Evolutionary conservation across 2,329 filamentous ascomycete genomes (phyloP).

Genomic region (Aspergillus aculeatinus): DNA sequence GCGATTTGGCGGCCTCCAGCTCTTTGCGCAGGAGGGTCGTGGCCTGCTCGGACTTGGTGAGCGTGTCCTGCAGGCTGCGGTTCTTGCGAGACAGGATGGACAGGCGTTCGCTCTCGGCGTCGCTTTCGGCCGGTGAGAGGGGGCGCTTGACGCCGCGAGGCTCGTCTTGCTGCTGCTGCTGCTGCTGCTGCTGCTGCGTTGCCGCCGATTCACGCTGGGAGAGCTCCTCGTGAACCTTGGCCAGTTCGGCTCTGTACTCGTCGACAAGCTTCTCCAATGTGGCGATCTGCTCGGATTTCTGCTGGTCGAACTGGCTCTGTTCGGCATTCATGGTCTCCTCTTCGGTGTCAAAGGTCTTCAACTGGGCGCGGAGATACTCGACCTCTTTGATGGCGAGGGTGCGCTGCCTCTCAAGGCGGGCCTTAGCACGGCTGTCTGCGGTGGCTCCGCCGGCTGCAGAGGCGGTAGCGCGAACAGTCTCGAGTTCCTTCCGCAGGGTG

Average conservation of each 20-base stretch:
- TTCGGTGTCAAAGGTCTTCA: slow-evolving; percentile 84
- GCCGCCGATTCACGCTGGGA: slow-evolving; percentile 57
- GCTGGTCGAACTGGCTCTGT: slow-evolving; percentile 69
- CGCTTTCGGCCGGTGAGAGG: slow-evolving; percentile 56
- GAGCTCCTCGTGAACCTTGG: slow-evolving; percentile 72
- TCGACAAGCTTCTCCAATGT: slow-evolving; percentile 85
- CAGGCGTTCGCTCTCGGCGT: slow-evolving; percentile 65
- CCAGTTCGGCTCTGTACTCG: slow-evolving; percentile 78
- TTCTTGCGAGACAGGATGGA: slow-evolving; percentile 86
- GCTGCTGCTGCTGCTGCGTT: slow-evolving; percentile 45
- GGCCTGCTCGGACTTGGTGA: slow-evolving; percentile 67
- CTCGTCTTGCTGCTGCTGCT: slow-evolving; percentile 45
- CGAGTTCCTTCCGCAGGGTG: slow-evolving; percentile 65
- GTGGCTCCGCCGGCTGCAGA: slow-evolving; percentile 41
- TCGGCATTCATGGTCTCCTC: slow-evolving; percentile 77
- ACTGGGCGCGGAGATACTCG: slow-evolving; percentile 87
- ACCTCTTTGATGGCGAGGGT: slow-evolving; percentile 86
- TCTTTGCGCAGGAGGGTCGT: slow-evolving; percentile 72
- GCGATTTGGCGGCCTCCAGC: slow-evolving; percentile 68
- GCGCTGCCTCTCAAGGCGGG: slow-evolving; percentile 81
- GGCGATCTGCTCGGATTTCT: slow-evolving; percentile 70
- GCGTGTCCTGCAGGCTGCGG: slow-evolving; percentile 76
- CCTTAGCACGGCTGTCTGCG: slow-evolving; percentile 65
- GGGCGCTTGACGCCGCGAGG: slow-evolving; percentile 62
- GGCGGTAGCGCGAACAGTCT: slow-evolving; percentile 61